Evolutionary conservation across 768 basidiomycete species (phyloP).

Genomic region (Nevesoporus exiguus): DNA sequence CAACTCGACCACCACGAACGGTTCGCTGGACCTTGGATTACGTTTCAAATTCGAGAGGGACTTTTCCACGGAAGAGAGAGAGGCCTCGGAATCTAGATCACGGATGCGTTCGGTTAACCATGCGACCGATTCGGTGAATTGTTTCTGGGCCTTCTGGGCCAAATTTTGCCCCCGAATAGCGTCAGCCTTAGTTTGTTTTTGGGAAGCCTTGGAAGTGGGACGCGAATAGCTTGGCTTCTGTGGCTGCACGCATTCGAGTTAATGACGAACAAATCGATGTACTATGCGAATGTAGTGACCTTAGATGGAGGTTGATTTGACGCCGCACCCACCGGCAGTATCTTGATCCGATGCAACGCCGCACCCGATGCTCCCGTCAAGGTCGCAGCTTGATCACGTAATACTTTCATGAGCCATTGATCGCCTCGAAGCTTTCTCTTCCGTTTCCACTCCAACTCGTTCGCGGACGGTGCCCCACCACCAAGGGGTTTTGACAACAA

Average conservation of each 20-base stretch:
- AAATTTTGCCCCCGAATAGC: slow-evolving; percentile 44
- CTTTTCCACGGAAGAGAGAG: slow-evolving; percentile 27
- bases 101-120: slow-evolving; percentile 57
- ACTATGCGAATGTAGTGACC: slow-evolving; percentile 1
- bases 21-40: slow-evolving; percentile 43
- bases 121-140: slow-evolving; percentile 34
- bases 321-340: slow-evolving; percentile 38
- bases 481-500: slow-evolving; percentile 56
- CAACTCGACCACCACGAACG: slow-evolving; percentile 48
- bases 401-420: slow-evolving; percentile 55
- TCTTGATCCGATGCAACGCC: slow-evolving; percentile 50
- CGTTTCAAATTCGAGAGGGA: slow-evolving; percentile 39
- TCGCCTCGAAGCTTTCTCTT: slow-evolving; percentile 37
- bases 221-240: slow-evolving; percentile 18
- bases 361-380: slow-evolving; percentile 61
- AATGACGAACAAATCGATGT: neutral
- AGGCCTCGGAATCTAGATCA: slow-evolving; percentile 23
- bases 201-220: slow-evolving; percentile 26
- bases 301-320: slow-evolving; percentile 11
- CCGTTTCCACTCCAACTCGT: slow-evolving; percentile 33
- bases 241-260: slow-evolving; percentile 1
- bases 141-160: slow-evolving; percentile 42
- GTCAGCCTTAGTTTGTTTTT: slow-evolving; percentile 35
- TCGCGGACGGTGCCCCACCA: slow-evolving; percentile 36
- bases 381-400: slow-evolving; percentile 60